Evolutionary conservation across 768 basidiomycete genomes (phyloP).

Genomic region (Tylopilus vinaceipallidus): DNA sequence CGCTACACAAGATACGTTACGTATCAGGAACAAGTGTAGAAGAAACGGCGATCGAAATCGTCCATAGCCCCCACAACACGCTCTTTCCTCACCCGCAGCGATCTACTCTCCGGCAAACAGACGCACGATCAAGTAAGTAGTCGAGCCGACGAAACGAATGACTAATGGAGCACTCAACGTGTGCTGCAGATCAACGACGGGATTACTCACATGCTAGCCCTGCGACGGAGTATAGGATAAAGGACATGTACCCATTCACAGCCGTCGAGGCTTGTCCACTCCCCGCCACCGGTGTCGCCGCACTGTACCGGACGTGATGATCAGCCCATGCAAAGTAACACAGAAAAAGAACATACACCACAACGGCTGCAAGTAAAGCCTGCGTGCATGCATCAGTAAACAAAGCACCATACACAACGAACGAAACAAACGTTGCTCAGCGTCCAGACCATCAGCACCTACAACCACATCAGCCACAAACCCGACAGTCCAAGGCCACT

Average conservation of each 20-base stretch:
- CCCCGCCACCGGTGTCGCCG: conserved; percentile 50
- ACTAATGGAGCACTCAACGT: conserved; percentile 43
- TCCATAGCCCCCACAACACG: conserved; percentile 5
- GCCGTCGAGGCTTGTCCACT: conserved; percentile 45
- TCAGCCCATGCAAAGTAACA: background rate
- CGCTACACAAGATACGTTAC: background rate
- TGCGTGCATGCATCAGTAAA: conserved; percentile 26
- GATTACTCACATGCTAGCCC: conserved; percentile 75
- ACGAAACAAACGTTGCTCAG: conserved; percentile 68
- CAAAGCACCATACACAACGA: background rate
- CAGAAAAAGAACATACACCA: conserved; percentile 56
- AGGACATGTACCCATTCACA: conserved; percentile 86
- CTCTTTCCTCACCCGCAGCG: background rate
- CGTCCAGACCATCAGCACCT: conserved; percentile 85
- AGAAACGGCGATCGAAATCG: conserved; percentile 5
- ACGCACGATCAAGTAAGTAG: conserved; percentile 79
- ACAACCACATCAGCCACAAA: conserved; percentile 18
- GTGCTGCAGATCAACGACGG: background rate
- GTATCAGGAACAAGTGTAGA: background rate
- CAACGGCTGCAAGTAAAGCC: conserved; percentile 71
- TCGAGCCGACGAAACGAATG: conserved; percentile 80
- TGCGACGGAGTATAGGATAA: conserved; percentile 84
- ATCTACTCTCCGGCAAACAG: conserved; percentile 82
- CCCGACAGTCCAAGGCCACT: background rate
- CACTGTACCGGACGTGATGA: conserved; percentile 2